Percentiles rank a stretch among this genome's conserved stretches.
Evolutionary conservation across 2,329 filamentous ascomycete genomes (phyloP).

Genomic region (Xylariaceae sp.): DNA sequence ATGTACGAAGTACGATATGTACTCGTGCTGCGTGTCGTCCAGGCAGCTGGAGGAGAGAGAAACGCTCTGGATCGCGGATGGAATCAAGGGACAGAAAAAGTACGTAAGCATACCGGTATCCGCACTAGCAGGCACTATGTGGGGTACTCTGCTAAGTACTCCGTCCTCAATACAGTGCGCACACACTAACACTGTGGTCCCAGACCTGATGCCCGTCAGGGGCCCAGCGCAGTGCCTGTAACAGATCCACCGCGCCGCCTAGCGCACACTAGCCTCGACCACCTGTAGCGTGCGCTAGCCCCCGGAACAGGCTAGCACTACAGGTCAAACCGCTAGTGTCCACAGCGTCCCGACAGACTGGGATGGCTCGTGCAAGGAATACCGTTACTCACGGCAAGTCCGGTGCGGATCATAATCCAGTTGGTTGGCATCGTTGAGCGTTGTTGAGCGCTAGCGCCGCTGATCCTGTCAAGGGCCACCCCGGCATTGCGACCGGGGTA

Average conservation of each 20-base stretch:
- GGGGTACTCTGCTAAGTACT: not conserved
- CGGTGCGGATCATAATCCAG: slow-evolving; percentile 22
- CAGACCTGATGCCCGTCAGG: not conserved
- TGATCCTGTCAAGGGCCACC: slow-evolving; percentile 13
- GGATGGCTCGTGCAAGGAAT: slow-evolving; percentile 26
- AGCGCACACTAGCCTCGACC: not conserved
- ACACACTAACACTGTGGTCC: not conserved
- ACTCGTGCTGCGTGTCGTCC: no score
- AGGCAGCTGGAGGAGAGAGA: no score
- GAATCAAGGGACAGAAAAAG: not conserved
- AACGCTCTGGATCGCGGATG: not conserved
- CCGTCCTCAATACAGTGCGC: not conserved
- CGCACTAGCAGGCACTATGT: not conserved
- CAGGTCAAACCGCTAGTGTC: not conserved
- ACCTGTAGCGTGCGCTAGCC: not conserved
- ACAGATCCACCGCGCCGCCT: not conserved
- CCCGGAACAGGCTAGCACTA: not conserved
- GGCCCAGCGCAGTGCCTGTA: not conserved
- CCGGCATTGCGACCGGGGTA: not conserved
- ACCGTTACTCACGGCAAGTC: slow-evolving; percentile 20
- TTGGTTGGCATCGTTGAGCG: slow-evolving; percentile 18
- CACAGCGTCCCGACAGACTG: slow-evolving; percentile 23
- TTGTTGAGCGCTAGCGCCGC: slow-evolving; percentile 16
- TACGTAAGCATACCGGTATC: not conserved
- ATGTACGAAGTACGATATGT: no score